Evolutionary conservation across 1,139 yeast species (phyloP), one percentile per base, ranked within the genome.

Genomic region (Spathaspora sp.): DNA sequence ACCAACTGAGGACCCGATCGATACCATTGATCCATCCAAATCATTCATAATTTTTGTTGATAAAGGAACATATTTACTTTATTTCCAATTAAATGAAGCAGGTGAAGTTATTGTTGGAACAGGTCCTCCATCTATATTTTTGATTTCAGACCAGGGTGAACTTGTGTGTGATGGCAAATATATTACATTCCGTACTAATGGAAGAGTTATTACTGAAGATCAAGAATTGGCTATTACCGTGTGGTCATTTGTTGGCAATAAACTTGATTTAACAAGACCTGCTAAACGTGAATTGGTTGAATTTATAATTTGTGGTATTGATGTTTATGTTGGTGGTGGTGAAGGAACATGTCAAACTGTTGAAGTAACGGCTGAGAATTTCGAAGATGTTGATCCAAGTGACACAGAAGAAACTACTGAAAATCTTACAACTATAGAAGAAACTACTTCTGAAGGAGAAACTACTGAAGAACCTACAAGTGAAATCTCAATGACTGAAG

Each of bases 1-100:
- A 6, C 36, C 33, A 13, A 16, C 16, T 7, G 2, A 20, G 4
- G 33, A 27, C 7, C 29, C 38, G 27, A 9, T 5, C n/a, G 37
- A 39, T 27, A 15, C 31, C 55, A 9, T 5, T 23, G 37, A 39
- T 27, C 23, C 31, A 55, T 54, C 57, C 41, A 67, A 66, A 48
- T 72, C 73, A 41, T 54, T 62, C 47, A 72, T 70, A 18, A 63
- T 52, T 54, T 53, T 63, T 16, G n/a, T 31, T n/a, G 20, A 13
- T 17, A 23, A 4, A 6, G 3, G 11, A 11, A 5, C n/a, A n/a
- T n/a, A n/a, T n/a, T n/a, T n/a, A n/a, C n/a, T 23, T 13, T 6
- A 20, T 37, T 20, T 20, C 17, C 15, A 11, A 10, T n/a, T 20
- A 16, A 27, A 8, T 11, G 29, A 9, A 3, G n/a, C 11, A 2